Conservation (phyloP, 2,329 filamentous ascomycete genomes). For the Chaetomiaceae sp. region DNA sequence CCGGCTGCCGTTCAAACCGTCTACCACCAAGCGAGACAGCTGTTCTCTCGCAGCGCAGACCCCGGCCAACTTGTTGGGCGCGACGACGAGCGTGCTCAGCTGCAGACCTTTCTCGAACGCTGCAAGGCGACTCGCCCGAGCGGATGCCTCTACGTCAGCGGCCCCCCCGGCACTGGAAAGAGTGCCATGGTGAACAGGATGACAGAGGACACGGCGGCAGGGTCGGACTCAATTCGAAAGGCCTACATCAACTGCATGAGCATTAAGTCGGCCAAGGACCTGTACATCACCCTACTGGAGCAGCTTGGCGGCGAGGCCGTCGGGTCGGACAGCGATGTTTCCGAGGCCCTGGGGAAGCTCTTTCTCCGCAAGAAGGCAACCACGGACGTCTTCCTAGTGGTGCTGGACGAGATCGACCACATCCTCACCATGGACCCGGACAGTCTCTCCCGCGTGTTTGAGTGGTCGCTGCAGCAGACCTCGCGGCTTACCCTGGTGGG, state of each 20-base stretch:
- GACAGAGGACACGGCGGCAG: constrained; percentile 52
- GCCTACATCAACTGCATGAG: constrained; percentile 96
- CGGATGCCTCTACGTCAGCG: constrained; percentile 91
- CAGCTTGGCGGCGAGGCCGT: constrained; percentile 61
- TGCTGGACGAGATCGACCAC: constrained; percentile 92
- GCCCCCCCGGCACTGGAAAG: constrained; percentile 93
- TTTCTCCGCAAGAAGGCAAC: constrained; percentile 60
- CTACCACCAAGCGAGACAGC: constrained; percentile 80
- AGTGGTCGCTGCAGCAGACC: constrained; percentile 81
- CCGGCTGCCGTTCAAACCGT: constrained; percentile 67
- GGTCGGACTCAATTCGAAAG: constrained; percentile 53
- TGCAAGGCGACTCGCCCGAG: constrained; percentile 56
- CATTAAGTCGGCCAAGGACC: constrained; percentile 79
- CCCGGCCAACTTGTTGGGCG: constrained; percentile 74
- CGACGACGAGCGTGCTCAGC: constrained; percentile 60
- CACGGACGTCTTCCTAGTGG: constrained; percentile 67
- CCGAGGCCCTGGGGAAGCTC: constrained; percentile 61
- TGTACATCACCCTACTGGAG: constrained; percentile 75
- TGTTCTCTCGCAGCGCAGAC: constrained; percentile 76
- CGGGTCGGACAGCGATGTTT: constrained; percentile 63
- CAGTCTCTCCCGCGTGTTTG: constrained; percentile 88
- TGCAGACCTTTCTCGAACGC: constrained; percentile 64
- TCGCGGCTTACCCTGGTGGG: constrained; percentile 82
- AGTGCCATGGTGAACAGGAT: constrained; percentile 87
- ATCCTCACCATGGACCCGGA: constrained; percentile 84